Conservation (phyloP, 2,329 filamentous ascomycete genomes). For the Xylaria multiplex region DNA sequence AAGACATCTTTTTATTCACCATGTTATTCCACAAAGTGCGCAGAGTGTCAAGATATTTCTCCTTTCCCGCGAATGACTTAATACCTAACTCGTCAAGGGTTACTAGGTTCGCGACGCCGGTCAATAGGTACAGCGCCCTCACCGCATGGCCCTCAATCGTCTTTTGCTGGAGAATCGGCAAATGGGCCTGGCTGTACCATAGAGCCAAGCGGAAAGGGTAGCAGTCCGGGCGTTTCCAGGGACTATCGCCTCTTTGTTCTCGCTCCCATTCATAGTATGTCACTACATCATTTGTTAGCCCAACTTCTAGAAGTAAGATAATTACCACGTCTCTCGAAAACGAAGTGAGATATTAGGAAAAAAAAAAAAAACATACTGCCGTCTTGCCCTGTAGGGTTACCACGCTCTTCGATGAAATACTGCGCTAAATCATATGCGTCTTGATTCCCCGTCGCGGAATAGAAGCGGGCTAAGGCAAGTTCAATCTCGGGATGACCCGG, state of each 20-base stretch:
- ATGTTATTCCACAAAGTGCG: slow-evolving; percentile 67
- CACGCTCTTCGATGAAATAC: slow-evolving; percentile 68
- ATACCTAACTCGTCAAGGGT: slow-evolving; percentile 50
- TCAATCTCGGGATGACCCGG: slow-evolving; percentile 69
- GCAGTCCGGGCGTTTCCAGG: slow-evolving; percentile 58
- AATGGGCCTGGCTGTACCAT: slow-evolving; percentile 68
- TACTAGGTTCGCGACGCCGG: slow-evolving; percentile 65
- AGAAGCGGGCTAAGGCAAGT: slow-evolving; percentile 54
- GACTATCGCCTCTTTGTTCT: slow-evolving; percentile 59
- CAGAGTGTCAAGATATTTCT: slow-evolving; percentile 54
- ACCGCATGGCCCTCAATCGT: slow-evolving; percentile 69
- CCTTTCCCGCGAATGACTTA: slow-evolving; percentile 40
- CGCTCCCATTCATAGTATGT: slow-evolving; percentile 67
- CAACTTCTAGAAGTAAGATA: neutral
- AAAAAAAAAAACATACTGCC: slow-evolving; percentile 46
- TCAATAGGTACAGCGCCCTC: slow-evolving; percentile 69
- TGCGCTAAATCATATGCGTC: slow-evolving; percentile 58
- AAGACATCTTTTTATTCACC: slow-evolving; percentile 69
- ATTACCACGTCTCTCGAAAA: neutral
- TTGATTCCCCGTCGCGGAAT: slow-evolving; percentile 49
- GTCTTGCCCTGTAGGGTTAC: slow-evolving; percentile 60
- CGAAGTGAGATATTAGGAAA: neutral
- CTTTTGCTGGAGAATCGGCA: slow-evolving; percentile 63
- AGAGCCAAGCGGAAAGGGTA: slow-evolving; percentile 55
- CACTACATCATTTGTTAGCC: slow-evolving; percentile 37